phyloP scores from a whole-genome alignment of 169 alveolate species.

The Plasmodium vinckei region DNA sequence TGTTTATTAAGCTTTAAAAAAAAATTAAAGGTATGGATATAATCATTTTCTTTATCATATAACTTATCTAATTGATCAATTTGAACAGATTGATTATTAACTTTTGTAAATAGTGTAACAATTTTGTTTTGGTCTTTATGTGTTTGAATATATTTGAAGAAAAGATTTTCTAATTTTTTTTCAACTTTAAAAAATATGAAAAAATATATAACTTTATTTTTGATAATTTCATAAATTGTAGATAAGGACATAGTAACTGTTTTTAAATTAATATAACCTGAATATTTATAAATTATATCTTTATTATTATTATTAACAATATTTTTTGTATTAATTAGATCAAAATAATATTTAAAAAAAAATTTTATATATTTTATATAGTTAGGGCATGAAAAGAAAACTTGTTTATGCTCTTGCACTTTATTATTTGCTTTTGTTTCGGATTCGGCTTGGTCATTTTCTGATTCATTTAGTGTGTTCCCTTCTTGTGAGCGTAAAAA shows the following conservation, averaged over 20 bases:
- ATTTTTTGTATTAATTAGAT: constrained; percentile 58
- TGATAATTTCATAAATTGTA: constrained; percentile 57
- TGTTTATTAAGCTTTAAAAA: constrained; percentile 16
- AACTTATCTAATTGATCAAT: not conserved
- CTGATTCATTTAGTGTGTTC: not conserved
- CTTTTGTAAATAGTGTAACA: not conserved
- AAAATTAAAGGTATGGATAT: constrained; percentile 36
- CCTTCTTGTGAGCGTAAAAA: not conserved
- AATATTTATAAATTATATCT: constrained; percentile 55
- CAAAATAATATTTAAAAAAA: constrained; percentile 46
- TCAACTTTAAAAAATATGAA: constrained; percentile 57
- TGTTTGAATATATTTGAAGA: constrained; percentile 59
- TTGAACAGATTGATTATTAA: not conserved
- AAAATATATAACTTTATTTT: constrained; percentile 58
- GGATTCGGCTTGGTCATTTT: not conserved
- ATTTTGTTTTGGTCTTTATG: constrained; percentile 10
- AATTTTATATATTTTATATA: constrained; percentile 42
- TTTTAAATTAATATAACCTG: constrained; percentile 50
- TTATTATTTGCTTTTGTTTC: not conserved
- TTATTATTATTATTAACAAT: constrained; percentile 42
- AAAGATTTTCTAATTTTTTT: constrained; percentile 32
- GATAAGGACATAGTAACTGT: constrained; percentile 38
- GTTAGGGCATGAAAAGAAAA: constrained; percentile 57
- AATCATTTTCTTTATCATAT: constrained; percentile 16
- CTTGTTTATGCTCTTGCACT: not conserved